Evolutionary conservation across 495 filamentous ascomycete genomes (phyloP).

Genomic region (Penicillium lagena): DNA sequence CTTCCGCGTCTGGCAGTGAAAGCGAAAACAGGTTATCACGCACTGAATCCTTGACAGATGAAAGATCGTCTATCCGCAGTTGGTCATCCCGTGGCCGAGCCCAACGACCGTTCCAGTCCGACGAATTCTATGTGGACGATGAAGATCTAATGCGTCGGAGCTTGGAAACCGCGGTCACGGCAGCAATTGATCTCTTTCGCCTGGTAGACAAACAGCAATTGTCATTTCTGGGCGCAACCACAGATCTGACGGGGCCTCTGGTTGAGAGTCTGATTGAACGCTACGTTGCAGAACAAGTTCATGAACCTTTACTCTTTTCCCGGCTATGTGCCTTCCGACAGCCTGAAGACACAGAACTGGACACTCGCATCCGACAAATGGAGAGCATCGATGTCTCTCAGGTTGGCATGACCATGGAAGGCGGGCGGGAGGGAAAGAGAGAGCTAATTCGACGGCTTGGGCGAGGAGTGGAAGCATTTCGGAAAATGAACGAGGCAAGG

Average conservation of each 20-base stretch:
- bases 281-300: constrained; percentile 90
- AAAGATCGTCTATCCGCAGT: constrained; percentile 30
- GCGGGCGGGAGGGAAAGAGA: constrained; percentile 62
- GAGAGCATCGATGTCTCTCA: constrained; percentile 90
- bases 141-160: constrained; percentile 80
- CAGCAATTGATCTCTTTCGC: constrained; percentile 93
- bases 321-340: constrained; percentile 70
- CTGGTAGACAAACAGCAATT: constrained; percentile 93
- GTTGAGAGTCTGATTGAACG: constrained; percentile 93
- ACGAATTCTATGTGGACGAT: constrained; percentile 66
- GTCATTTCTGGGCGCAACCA: constrained; percentile 84
- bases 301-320: constrained; percentile 79
- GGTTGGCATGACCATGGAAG: constrained; percentile 77
- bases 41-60: constrained; percentile 20
- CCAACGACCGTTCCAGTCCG: constrained; percentile 40
- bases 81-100: constrained; percentile 26
- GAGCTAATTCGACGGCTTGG: constrained; percentile 64
- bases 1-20: constrained; percentile 28
- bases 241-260: constrained; percentile 84
- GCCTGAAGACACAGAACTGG: constrained; percentile 82
- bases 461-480: constrained; percentile 81
- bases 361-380: constrained; percentile 87
- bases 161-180: constrained; percentile 85
- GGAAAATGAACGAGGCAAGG: constrained; percentile 74
- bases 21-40: constrained; percentile 15